These are phyloP conservation scores for Colletotrichum scovillei DNA, from an alignment of 2,329 filamentous ascomycete species.

Conservation along the genomic window DNA sequence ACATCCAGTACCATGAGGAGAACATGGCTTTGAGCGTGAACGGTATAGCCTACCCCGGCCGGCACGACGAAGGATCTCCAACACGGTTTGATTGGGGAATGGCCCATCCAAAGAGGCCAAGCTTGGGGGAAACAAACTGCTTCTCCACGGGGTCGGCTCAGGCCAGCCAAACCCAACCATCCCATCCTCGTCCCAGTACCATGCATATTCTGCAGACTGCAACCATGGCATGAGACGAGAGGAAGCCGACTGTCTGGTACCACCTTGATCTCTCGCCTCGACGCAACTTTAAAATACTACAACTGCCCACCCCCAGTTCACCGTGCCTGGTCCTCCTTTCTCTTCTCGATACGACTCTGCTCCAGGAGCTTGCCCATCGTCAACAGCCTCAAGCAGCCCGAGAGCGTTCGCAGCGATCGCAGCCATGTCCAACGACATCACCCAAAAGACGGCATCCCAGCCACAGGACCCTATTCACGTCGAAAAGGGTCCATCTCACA, in stretches of 20 bases:
- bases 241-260: slow-evolving; percentile 23
- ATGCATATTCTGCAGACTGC: slow-evolving; percentile 28
- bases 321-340: not conserved
- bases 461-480: slow-evolving; percentile 40
- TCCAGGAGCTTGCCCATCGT: slow-evolving; percentile 20
- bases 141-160: not conserved
- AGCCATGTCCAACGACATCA: slow-evolving; percentile 30
- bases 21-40: slow-evolving; percentile 8
- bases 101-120: slow-evolving; percentile 2
- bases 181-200: slow-evolving; percentile 5
- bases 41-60: not conserved
- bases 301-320: slow-evolving; percentile 11
- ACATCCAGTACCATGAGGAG: slow-evolving; percentile 18
- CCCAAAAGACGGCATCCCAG: slow-evolving; percentile 4
- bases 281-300: slow-evolving; percentile 27
- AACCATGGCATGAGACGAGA: slow-evolving; percentile 12
- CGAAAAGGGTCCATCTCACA: slow-evolving; percentile 44
- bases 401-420: not conserved
- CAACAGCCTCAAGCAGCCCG: slow-evolving; percentile 14
- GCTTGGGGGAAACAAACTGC: slow-evolving; percentile 20
- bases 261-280: slow-evolving; percentile 13
- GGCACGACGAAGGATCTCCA: slow-evolving; percentile 5
- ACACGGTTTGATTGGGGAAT: slow-evolving; percentile 21
- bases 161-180: not conserved
- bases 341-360: slow-evolving; percentile 23